Conservation (phyloP, 2,329 filamentous ascomycete species). For the Penicillium sclerotiorum region DNA sequence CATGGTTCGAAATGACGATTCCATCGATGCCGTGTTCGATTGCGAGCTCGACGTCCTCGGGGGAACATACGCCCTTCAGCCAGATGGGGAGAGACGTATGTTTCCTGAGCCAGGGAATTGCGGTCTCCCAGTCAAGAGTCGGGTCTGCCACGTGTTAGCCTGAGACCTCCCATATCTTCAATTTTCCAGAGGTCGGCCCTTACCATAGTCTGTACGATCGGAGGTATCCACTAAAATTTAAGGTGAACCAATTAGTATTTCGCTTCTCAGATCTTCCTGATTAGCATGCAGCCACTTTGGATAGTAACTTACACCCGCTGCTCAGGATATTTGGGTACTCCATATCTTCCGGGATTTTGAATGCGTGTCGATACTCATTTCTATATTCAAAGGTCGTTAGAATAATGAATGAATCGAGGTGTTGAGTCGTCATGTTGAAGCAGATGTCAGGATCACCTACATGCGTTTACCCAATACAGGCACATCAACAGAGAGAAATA, state of each 20-base stretch:
- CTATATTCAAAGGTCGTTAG: no score
- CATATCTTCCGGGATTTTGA: constrained; percentile 50
- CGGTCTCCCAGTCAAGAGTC: constrained; percentile 52
- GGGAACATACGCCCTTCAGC: constrained; percentile 27
- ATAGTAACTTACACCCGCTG: no score
- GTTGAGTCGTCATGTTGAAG: no score
- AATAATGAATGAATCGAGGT: no score
- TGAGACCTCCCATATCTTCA: no score
- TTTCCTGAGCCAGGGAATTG: constrained; percentile 53
- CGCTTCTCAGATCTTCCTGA: no score
- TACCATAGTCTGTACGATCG: constrained; percentile 33
- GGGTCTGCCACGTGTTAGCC: constrained; percentile 36
- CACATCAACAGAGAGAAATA: constrained; percentile 59
- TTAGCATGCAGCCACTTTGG: no score
- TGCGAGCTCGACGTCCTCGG: constrained; percentile 5
- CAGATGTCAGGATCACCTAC: no score
- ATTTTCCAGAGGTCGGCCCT: no score
- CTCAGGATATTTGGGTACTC: constrained; percentile 48
- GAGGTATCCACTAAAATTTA: constrained; percentile 24
- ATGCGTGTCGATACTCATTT: constrained; percentile 59
- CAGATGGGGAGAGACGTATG: constrained; percentile 51
- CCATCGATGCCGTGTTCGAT: constrained; percentile 7
- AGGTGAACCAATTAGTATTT: no score
- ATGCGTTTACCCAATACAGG: constrained; percentile 57
- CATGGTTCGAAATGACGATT: constrained; percentile 14